Evolutionary conservation across 768 basidiomycete genomes (phyloP), one percentile per base, ranked within the genome.

Genomic region (Lentinula boryana): DNA sequence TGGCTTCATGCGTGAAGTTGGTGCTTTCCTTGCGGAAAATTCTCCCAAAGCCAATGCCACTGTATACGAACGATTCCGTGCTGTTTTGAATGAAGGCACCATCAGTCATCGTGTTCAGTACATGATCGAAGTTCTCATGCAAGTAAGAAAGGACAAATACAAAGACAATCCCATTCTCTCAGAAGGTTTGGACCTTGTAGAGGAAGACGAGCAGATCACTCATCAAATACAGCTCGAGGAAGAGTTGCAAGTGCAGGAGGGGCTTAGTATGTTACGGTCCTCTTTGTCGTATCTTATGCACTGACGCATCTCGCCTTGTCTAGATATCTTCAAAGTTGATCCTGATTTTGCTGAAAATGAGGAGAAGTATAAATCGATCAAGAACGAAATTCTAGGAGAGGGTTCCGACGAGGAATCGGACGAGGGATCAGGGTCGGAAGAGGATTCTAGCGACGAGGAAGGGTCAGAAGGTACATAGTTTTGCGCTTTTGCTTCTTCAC

Each of bases 111-210:
- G 97, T 66, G 93, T 96, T 32, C 97, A 98, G 70, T 99, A 98
- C 75, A 98, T 98, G 97, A 93, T 99, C 66, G 97, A 98, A 75
- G 97, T 98, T 3, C 80, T 98, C 51, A 98, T 99, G 93, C 97
- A 98, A 75, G 93, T 97, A 7, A 82, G 97, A 66, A 98, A 97
- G 78, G 97, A 99, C 79, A 95, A 94, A 74, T 98, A 93, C 81
- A 98, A 98, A 81, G 97, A 98, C 70, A 98, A 99, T 71, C 95
- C 95, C 16, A 86, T 94, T 64, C 72, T 98, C 43, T 88, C 93
- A 2, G 97, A 98, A 68, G 97, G 96, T 0, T 72, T 99, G 69
- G 97, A 99, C 70, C 76, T 99, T 35, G 97, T 99, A 1, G 95
- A 98, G 64, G 96, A 98, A 69, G 97, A 98, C 15, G 97, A 98